Percentiles rank a stretch among this genome's conserved stretches.
phyloP scores from a whole-genome alignment of 768 basidiomycete genomes.

The Coprinellus aureogranulatus region DNA sequence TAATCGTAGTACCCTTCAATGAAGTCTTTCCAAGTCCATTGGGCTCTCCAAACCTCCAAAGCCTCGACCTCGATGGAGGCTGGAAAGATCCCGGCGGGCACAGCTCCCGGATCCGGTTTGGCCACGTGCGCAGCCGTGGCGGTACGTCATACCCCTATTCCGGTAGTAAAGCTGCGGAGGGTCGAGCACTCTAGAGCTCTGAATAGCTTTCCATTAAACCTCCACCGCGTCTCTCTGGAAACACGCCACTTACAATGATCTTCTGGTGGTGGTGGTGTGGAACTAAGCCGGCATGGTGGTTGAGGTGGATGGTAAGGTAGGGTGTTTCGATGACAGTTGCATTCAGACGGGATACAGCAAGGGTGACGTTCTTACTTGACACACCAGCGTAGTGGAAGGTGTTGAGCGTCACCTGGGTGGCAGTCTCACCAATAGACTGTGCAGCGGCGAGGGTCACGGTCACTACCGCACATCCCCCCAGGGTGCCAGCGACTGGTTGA shows the following conservation, averaged over 20 bases:
- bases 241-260: too few species aligned
- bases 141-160: background rate
- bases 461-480: conserved; percentile 99
- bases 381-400: conserved; percentile 99
- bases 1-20: too few species aligned
- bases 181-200: too few species aligned
- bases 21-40: too few species aligned
- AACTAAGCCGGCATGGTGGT: too few species aligned
- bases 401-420: conserved; percentile 99
- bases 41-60: too few species aligned
- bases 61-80: too few species aligned
- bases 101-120: background rate
- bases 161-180: background rate
- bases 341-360: conserved; percentile 98
- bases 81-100: too few species aligned
- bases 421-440: conserved; percentile 98
- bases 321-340: conserved; percentile 99
- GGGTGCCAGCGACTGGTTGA: conserved; percentile 93
- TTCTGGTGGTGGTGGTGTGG: conserved; percentile 64
- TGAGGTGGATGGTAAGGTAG: conserved; percentile 88
- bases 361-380: conserved; percentile 98
- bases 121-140: background rate
- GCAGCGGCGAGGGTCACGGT: conserved; percentile 93
- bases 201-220: background rate
- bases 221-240: background rate